Percentiles rank a stretch among this genome's conserved stretches.
These are phyloP conservation scores for Ogataea minuta DNA, from an alignment of 805 yeast species.

Conservation along the genomic window DNA sequence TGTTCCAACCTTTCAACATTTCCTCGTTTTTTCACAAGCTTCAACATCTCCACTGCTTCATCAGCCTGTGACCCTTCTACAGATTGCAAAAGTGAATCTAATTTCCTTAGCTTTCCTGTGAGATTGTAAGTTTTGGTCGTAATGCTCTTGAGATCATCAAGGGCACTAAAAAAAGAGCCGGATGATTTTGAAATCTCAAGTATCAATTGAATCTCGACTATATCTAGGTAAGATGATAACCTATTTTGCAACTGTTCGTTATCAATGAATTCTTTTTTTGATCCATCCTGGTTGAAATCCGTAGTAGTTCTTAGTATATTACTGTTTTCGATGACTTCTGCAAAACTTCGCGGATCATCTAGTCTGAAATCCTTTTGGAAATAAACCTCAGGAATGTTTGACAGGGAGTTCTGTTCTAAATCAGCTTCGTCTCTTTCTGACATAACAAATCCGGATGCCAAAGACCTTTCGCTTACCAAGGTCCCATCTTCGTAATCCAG, in stretches of 20 bases:
- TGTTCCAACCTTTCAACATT: constrained; percentile 66
- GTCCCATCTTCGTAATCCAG: constrained; percentile 24
- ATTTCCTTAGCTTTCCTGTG: constrained; percentile 42
- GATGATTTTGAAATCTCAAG: constrained; percentile 84
- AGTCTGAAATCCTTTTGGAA: constrained; percentile 68
- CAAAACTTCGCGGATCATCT: constrained; percentile 85
- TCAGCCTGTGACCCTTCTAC: constrained; percentile 50
- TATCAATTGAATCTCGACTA: constrained; percentile 77
- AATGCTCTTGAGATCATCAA: constrained; percentile 72
- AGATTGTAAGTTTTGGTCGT: constrained; percentile 53
- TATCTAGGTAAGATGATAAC: constrained; percentile 78
- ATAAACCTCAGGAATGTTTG: constrained; percentile 66
- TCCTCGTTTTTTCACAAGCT: constrained; percentile 49
- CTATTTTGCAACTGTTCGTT: constrained; percentile 68
- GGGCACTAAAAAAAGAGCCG: constrained; percentile 76
- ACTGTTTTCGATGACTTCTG: constrained; percentile 63
- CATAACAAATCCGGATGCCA: constrained; percentile 10
- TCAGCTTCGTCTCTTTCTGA: constrained; percentile 25
- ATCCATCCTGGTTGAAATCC: constrained; percentile 31
- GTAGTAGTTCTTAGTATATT: constrained; percentile 37
- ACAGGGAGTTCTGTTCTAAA: constrained; percentile 31
- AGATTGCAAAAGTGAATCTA: constrained; percentile 44
- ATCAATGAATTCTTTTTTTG: constrained; percentile 42
- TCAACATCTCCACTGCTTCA: constrained; percentile 49
- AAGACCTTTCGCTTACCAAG: constrained; percentile 9